phyloP scores from a whole-genome alignment of 352 stramenopile genomes.

The Globisporangium echinulatum region DNA sequence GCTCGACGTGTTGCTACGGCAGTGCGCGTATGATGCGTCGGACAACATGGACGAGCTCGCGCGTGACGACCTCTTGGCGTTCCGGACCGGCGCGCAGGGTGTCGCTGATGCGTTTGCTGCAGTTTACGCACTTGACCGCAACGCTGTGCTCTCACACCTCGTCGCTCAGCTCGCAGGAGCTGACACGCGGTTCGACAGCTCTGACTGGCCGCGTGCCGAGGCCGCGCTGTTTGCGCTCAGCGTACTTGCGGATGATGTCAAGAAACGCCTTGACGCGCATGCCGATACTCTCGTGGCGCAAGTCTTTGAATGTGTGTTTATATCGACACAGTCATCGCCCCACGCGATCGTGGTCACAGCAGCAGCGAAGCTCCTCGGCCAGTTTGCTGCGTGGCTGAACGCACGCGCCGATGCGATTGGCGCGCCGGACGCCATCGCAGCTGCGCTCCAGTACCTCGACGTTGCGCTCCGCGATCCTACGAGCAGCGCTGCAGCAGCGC shows the following conservation, averaged over 20 bases:
- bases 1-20: conserved; percentile 50
- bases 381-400: conserved; percentile 58
- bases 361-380: conserved; percentile 42
- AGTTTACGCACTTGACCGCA: conserved; percentile 48
- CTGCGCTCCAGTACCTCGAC: conserved; percentile 54
- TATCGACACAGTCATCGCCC: conserved; percentile 10
- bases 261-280: conserved; percentile 28
- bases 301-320: conserved; percentile 36
- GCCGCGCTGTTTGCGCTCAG: conserved; percentile 52
- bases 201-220: conserved; percentile 48
- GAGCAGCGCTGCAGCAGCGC: conserved; percentile 44
- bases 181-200: conserved; percentile 1
- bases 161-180: conserved; percentile 21
- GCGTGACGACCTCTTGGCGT: conserved; percentile 49
- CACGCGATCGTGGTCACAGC: conserved; percentile 40
- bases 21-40: conserved; percentile 38
- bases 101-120: conserved; percentile 48
- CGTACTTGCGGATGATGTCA: conserved; percentile 49
- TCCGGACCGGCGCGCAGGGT: conserved; percentile 51
- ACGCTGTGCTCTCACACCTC: conserved; percentile 37
- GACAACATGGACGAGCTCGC: conserved; percentile 56
- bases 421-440: conserved; percentile 32
- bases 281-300: conserved; percentile 37
- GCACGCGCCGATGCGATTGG: conserved; percentile 21
- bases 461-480: conserved; percentile 23